Evolutionary conservation across 2,329 filamentous ascomycete species (phyloP).

Genomic region (Karstenula rhodostoma): DNA sequence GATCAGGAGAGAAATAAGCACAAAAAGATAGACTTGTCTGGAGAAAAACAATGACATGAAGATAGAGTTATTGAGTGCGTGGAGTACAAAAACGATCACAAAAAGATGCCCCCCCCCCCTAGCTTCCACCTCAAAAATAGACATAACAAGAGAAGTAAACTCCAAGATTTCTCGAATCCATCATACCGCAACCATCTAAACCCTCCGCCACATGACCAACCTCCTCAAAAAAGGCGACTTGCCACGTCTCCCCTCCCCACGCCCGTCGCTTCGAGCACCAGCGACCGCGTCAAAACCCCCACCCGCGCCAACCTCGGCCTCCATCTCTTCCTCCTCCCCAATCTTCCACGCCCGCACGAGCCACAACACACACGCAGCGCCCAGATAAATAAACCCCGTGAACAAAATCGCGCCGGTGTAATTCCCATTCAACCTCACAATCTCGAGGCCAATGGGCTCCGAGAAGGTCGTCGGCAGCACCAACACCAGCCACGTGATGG

Average conservation of each 20-base stretch:
- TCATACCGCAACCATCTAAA: too few species aligned
- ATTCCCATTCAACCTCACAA: slow-evolving; percentile 57
- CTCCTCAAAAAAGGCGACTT: slow-evolving; percentile 40
- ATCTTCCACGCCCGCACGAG: slow-evolving; percentile 69
- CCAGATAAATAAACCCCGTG: slow-evolving; percentile 69
- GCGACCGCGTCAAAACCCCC: slow-evolving; percentile 33
- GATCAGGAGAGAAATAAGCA: too few species aligned
- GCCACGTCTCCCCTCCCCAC: slow-evolving; percentile 19
- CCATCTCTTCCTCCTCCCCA: slow-evolving; percentile 57
- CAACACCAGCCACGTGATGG: slow-evolving; percentile 75
- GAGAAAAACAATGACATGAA: too few species aligned
- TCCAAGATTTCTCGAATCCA: too few species aligned
- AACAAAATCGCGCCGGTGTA: slow-evolving; percentile 69
- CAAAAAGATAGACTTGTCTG: too few species aligned
- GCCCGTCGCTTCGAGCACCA: slow-evolving; percentile 12
- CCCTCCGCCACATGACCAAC: slow-evolving; percentile 40
- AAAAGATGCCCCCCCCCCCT: too few species aligned
- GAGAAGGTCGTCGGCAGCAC: slow-evolving; percentile 73
- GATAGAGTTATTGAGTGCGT: too few species aligned
- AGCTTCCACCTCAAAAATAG: too few species aligned
- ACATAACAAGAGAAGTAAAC: too few species aligned
- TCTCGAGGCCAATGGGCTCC: slow-evolving; percentile 64
- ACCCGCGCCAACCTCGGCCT: slow-evolving; percentile 38
- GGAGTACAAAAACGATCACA: too few species aligned
- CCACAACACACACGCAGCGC: slow-evolving; percentile 61